These are phyloP conservation scores for Saussurea involucrata DNA, from an alignment of 129 eudicot genomes.

Conservation along the genomic window DNA sequence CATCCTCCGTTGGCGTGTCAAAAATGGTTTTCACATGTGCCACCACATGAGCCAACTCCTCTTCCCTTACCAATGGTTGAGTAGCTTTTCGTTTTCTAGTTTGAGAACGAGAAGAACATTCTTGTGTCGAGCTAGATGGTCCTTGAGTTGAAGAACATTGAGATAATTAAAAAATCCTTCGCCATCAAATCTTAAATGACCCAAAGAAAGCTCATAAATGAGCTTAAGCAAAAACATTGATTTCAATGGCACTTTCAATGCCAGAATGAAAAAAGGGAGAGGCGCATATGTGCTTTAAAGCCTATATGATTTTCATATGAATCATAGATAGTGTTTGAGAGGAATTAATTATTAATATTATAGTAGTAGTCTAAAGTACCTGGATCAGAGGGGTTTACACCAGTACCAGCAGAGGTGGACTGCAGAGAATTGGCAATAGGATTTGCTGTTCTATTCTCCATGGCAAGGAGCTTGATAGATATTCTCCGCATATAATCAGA, in stretches of 20 bases:
- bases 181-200: background rate
- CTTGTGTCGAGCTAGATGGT: too few species aligned
- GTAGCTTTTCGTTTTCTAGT: too few species aligned
- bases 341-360: background rate
- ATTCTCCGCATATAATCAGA: slow-evolving; percentile 51
- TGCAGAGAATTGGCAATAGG: slow-evolving; percentile 36
- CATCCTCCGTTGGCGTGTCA: too few species aligned
- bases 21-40: too few species aligned
- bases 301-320: background rate
- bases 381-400: slow-evolving; percentile 46
- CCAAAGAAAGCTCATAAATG: background rate
- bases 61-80: too few species aligned
- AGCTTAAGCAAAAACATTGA: background rate
- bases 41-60: too few species aligned
- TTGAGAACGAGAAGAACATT: too few species aligned
- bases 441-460: slow-evolving; percentile 49
- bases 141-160: too few species aligned
- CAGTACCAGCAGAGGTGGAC: slow-evolving; percentile 31
- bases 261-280: background rate
- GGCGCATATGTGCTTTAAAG: background rate
- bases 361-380: slow-evolving; percentile 26
- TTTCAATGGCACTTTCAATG: background rate
- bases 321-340: background rate
- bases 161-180: background rate
- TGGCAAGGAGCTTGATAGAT: slow-evolving; percentile 45